Percentiles rank a stretch among this genome's conserved stretches.
phyloP scores from a whole-genome alignment of 805 yeast genomes.

The Cyberlindnera bimundalis region DNA sequence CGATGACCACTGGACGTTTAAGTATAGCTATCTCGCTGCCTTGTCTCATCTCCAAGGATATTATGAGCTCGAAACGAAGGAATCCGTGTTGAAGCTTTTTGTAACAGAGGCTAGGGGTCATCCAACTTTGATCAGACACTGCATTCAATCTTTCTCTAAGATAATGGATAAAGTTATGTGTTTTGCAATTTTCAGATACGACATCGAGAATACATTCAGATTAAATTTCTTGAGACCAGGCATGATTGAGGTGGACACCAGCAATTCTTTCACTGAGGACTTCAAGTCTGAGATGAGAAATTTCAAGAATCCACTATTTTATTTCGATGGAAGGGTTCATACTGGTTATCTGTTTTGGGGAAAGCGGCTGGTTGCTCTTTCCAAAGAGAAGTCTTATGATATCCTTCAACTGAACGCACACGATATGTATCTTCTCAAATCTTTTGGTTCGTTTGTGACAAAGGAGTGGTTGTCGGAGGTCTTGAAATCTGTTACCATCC shows the following conservation, averaged over 20 bases:
- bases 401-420: conserved; percentile 32
- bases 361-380: conserved; percentile 43
- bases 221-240: conserved; percentile 34
- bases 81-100: conserved; percentile 40
- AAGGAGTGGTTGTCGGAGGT: conserved; percentile 57
- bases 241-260: conserved; percentile 40
- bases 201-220: conserved; percentile 41
- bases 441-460: conserved; percentile 44
- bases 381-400: conserved; percentile 28
- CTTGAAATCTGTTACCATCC: conserved; percentile 51
- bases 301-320: conserved; percentile 45
- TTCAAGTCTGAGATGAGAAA: conserved; percentile 54
- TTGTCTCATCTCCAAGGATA: conserved; percentile 52
- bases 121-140: conserved; percentile 59
- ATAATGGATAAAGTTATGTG: conserved; percentile 43
- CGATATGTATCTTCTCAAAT: conserved; percentile 41
- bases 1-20: conserved; percentile 55
- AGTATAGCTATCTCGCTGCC: conserved; percentile 45
- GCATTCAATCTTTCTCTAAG: conserved; percentile 58
- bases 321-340: conserved; percentile 52
- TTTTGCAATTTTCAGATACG: conserved; percentile 46
- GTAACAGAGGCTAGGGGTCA: conserved; percentile 48
- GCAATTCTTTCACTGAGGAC: conserved; percentile 32
- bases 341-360: conserved; percentile 82
- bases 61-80: conserved; percentile 43